These are phyloP conservation scores for Tolypocladium tropicale DNA, from an alignment of 2,329 filamentous ascomycete genomes.

Conservation along the genomic window DNA sequence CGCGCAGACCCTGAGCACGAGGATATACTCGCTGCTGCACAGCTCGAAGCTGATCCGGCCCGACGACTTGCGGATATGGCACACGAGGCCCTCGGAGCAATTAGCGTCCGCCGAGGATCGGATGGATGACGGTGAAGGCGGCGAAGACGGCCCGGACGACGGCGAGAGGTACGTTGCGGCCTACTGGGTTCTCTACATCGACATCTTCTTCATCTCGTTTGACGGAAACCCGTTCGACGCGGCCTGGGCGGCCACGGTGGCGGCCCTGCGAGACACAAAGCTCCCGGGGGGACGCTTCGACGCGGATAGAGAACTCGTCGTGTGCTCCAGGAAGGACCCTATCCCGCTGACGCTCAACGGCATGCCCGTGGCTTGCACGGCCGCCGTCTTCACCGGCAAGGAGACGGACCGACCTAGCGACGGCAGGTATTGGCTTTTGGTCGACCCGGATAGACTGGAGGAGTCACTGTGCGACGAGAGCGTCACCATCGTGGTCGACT, in stretches of 20 bases:
- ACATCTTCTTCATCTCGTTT: constrained; percentile 87
- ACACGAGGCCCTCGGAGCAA: constrained; percentile 40
- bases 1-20: constrained; percentile 76
- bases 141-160: constrained; percentile 15
- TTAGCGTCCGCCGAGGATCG: constrained; percentile 33
- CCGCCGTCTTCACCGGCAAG: constrained; percentile 64
- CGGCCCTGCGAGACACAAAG: constrained; percentile 67
- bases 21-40: constrained; percentile 68
- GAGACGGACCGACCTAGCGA: constrained; percentile 34
- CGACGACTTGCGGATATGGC: constrained; percentile 63
- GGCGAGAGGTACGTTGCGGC: constrained; percentile 52
- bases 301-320: constrained; percentile 62
- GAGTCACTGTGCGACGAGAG: constrained; percentile 74
- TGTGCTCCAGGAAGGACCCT: constrained; percentile 57
- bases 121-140: constrained; percentile 26
- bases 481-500: constrained; percentile 75
- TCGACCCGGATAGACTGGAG: constrained; percentile 85
- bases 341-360: constrained; percentile 49
- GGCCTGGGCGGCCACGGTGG: constrained; percentile 74
- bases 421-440: constrained; percentile 61
- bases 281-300: constrained; percentile 79
- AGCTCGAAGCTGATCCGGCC: constrained; percentile 55
- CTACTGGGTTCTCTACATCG: constrained; percentile 93
- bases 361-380: constrained; percentile 67
- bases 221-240: constrained; percentile 90